Conservation (phyloP, 768 basidiomycete genomes). For the Kwoniella dejecticola region DNA sequence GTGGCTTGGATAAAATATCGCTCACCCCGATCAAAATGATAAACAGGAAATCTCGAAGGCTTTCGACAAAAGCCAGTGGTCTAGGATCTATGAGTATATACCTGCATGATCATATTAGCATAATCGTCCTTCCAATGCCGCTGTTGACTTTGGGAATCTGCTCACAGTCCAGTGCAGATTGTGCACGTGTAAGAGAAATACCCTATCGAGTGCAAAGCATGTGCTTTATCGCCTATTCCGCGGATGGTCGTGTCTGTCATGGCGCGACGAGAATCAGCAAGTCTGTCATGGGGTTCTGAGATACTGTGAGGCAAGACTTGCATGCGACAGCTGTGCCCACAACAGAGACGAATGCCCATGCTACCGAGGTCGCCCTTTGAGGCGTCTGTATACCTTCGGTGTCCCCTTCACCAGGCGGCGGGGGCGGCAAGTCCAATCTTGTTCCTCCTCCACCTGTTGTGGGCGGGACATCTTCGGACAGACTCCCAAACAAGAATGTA, state of each 20-base stretch:
- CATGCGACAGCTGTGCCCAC: conserved; percentile 69
- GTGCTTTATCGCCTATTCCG: conserved; percentile 73
- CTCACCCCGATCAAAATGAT: conserved; percentile 16
- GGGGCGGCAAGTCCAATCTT: conserved; percentile 16
- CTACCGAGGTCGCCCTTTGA: conserved; percentile 66
- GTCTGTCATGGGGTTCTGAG: no score
- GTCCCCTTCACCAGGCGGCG: conserved; percentile 24
- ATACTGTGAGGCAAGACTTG: conserved; percentile 54
- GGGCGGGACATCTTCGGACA: conserved; percentile 9
- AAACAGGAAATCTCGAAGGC: conserved; percentile 9
- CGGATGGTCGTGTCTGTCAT: conserved; percentile 62
- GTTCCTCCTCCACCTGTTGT: conserved; percentile 15
- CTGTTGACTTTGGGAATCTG: neutral
- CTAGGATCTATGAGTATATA: conserved; percentile 13
- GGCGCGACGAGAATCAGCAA: neutral
- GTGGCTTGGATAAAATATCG: neutral
- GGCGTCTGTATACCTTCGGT: conserved; percentile 25
- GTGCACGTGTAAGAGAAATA: conserved; percentile 69
- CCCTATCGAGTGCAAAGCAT: conserved; percentile 70
- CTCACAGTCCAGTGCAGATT: conserved; percentile 54
- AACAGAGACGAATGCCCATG: conserved; percentile 70
- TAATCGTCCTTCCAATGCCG: no score
- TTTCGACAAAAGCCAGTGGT: conserved; percentile 14
- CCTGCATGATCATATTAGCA: no score
- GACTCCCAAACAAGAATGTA: conserved; percentile 66